Conservation (phyloP, 2,329 filamentous ascomycete genomes). For the Incumbomyces delicatus region DNA sequence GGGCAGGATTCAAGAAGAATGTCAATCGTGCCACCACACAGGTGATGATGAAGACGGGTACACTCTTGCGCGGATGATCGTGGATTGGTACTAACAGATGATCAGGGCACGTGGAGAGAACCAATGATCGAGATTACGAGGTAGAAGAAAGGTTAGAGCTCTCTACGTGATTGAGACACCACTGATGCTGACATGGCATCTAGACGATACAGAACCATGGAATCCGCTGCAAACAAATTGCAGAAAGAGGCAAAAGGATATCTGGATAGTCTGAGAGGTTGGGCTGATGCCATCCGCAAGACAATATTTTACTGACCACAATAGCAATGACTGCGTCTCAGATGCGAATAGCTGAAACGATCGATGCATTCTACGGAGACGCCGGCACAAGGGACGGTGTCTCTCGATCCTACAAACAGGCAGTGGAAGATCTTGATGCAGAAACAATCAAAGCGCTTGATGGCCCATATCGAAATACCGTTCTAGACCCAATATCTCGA, state of each 20-base stretch:
- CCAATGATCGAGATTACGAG: slow-evolving; percentile 96
- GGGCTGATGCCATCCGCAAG: slow-evolving; percentile 12
- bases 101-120: slow-evolving; percentile 88
- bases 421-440: slow-evolving; percentile 91
- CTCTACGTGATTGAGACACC: not conserved
- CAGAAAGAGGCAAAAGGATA: slow-evolving; percentile 99
- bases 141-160: slow-evolving; percentile 71
- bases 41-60: slow-evolving; percentile 99
- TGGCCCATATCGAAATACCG: slow-evolving; percentile 74
- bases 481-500: slow-evolving; percentile 86
- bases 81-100: not conserved
- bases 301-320: slow-evolving; percentile 1
- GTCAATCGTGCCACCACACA: slow-evolving; percentile 98
- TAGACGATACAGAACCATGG: slow-evolving; percentile 95
- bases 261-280: slow-evolving; percentile 84
- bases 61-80: slow-evolving; percentile 20
- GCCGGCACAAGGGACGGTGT: slow-evolving; percentile 90
- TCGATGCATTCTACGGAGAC: slow-evolving; percentile 98
- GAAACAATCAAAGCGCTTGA: slow-evolving; percentile 98
- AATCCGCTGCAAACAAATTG: slow-evolving; percentile 78
- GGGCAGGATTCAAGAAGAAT: slow-evolving; percentile 79
- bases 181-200: slow-evolving; percentile 15
- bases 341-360: slow-evolving; percentile 98
- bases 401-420: slow-evolving; percentile 93
- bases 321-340: slow-evolving; percentile 96